phyloP scores from a whole-genome alignment of 192 early-diverging fungal species.

The Fimicolochytrium jonesii region DNA sequence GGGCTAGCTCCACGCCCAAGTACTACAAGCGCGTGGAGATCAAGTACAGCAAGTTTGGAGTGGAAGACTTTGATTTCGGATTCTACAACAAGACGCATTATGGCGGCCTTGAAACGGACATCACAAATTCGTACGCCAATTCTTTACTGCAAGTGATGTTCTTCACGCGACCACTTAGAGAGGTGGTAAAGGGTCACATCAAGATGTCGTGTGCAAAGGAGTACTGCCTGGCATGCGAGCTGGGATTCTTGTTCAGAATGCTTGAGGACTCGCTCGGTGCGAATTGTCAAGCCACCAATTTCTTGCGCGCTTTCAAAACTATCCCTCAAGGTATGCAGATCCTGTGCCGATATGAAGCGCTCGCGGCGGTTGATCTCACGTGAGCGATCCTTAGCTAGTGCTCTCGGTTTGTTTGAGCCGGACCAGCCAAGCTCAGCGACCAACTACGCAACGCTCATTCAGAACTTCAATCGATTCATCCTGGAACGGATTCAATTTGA shows the following conservation, averaged over 20 bases:
- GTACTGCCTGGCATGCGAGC: slow-evolving; percentile 84
- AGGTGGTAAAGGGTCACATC: slow-evolving; percentile 72
- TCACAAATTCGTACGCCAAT: slow-evolving; percentile 87
- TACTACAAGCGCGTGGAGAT: slow-evolving; percentile 78
- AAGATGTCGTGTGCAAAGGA: slow-evolving; percentile 59
- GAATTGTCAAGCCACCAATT: slow-evolving; percentile 94
- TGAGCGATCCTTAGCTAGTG: slow-evolving; percentile 50
- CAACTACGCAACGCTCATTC: slow-evolving; percentile 72
- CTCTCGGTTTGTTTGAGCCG: slow-evolving; percentile 85
- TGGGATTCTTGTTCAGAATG: slow-evolving; percentile 91
- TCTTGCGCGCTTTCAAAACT: slow-evolving; percentile 76
- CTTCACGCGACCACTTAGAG: slow-evolving; percentile 60
- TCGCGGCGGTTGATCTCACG: not conserved
- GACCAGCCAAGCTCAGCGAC: slow-evolving; percentile 57
- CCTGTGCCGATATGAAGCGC: too few relatives aligned
- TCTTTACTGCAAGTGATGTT: slow-evolving; percentile 82
- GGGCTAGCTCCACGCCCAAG: slow-evolving; percentile 61
- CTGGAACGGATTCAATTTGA: slow-evolving; percentile 86
- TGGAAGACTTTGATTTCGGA: slow-evolving; percentile 99
- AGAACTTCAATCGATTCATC: slow-evolving; percentile 86
- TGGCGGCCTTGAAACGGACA: slow-evolving; percentile 90
- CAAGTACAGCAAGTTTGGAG: slow-evolving; percentile 88
- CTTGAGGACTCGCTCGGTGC: slow-evolving; percentile 82
- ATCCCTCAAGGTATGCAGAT: slow-evolving; percentile 68
- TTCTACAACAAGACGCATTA: slow-evolving; percentile 87